Conservation (phyloP, 2,329 filamentous ascomycete genomes). For the Diaporthe vaccinii region DNA sequence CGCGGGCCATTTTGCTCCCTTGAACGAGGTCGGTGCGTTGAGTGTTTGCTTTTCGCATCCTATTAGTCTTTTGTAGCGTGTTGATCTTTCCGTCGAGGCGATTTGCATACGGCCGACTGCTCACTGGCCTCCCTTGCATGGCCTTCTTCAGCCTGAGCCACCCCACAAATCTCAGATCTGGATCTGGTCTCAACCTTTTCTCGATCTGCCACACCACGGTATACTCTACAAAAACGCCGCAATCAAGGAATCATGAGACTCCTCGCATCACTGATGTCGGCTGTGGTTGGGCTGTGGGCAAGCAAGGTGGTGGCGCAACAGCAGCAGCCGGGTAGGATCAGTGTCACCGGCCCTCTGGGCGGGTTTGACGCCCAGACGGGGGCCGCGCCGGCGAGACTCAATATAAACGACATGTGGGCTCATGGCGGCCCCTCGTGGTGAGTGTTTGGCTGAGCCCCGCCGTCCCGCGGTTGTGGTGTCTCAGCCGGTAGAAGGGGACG, state of each 20-base stretch:
- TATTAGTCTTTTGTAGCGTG: neutral
- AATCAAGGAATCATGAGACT: conserved; percentile 22
- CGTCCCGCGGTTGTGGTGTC: conserved; percentile 10
- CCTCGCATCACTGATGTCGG: neutral
- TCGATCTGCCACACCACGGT: neutral
- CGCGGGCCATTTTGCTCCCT: neutral
- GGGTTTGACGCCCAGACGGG: conserved; percentile 54
- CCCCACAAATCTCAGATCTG: conserved; percentile 10
- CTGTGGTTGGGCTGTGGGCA: neutral
- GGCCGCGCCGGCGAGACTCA: conserved; percentile 58
- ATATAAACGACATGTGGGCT: conserved; percentile 61
- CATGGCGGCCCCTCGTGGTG: conserved; percentile 61
- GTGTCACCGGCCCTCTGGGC: conserved; percentile 54
- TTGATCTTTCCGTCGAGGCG: neutral
- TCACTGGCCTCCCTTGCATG: conserved; percentile 7
- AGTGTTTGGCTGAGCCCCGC: conserved; percentile 35
- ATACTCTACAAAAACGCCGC: neutral
- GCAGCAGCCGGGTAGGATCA: conserved; percentile 25
- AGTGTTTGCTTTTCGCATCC: neutral
- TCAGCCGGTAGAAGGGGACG: neutral
- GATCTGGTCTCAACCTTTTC: conserved; percentile 2
- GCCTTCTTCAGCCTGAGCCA: neutral
- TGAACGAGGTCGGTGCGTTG: neutral
- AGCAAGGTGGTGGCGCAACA: conserved; percentile 17
- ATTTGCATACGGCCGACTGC: no score